Base-by-base conservation (phyloP, 225 moss, liverwort and hornwort genomes). In the Neckera pumila region DNA sequence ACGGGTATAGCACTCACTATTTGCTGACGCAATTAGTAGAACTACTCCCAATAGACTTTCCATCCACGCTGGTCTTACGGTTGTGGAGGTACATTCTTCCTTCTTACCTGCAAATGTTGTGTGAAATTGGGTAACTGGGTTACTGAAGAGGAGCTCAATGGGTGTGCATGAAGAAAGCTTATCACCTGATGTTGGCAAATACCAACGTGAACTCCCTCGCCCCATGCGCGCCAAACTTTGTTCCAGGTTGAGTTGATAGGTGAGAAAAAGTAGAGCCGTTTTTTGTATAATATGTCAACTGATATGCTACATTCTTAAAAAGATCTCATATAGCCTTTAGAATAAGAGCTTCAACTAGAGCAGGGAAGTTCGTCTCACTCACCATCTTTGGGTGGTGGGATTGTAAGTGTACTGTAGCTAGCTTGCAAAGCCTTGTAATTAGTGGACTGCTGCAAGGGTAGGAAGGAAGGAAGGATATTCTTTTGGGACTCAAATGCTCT, bases 271-370 rank as follows among this genome's bases (percentile, higher is more conserved):
- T 49, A 28, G 66, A 87, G 84, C 49, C 80, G 65, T 40, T 53
- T 71, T 49, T 85, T 93, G 93, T 93, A 93, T 73, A 40, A 75
- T 91, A 91, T 79, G 15, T n/a, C 79, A 87, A 73, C 61, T 90
- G 63, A 74, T 82, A 87, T 81, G 86, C 73, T 60, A 90, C 91
- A 93, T 91, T 93, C 66, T 86, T 88, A 76, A 72, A 49, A 65
- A 6, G 47, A 47, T 42, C 87, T 81, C 56, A 20, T 51, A 53
- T 83, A 87, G 59, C 75, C 66, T 81, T 47, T 76, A 77, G 57
- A 93, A 91, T 90, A 90, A 86, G 86, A 88, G 81, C 84, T 89
- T 79, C 69, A 65, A n/a, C 43, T 63, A 84, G 82, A 84, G 38
- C 27, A 75, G 76, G 76, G 83, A 78, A 89, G 84, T 51, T 86